Percentiles rank a stretch among this genome's conserved stretches.
Conservation (phyloP, 306 rosid genomes). For the Acacia confusa region DNA sequence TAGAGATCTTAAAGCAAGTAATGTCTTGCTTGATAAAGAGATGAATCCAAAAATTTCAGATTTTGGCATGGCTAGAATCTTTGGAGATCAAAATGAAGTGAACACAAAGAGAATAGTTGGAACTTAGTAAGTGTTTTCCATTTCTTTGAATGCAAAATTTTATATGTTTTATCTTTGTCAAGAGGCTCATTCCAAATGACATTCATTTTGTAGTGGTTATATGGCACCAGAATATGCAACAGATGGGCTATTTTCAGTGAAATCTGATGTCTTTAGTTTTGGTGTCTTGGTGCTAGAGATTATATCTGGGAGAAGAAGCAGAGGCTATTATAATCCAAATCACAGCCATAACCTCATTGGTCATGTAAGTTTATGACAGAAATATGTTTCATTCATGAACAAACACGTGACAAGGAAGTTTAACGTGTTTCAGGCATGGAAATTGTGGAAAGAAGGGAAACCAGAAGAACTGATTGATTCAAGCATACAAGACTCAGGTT, state of each 20-base stretch:
- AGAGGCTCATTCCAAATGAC: neutral
- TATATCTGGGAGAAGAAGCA: conserved; percentile 53
- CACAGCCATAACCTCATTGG: conserved; percentile 53
- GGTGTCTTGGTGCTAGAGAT: conserved; percentile 59
- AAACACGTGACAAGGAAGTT: conserved; percentile 1
- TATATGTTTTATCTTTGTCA: neutral
- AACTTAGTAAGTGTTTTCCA: conserved; percentile 53
- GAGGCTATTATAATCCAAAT: conserved; percentile 50
- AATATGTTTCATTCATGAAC: neutral
- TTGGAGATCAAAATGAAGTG: conserved; percentile 61
- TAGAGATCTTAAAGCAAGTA: conserved; percentile 67
- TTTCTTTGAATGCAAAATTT: neutral
- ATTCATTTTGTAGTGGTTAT: conserved; percentile 44
- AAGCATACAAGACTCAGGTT: conserved; percentile 32
- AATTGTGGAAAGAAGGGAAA: conserved; percentile 56
- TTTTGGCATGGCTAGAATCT: conserved; percentile 69
- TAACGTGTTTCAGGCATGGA: conserved; percentile 57
- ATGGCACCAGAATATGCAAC: conserved; percentile 77
- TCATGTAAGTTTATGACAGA: conserved; percentile 45
- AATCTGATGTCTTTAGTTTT: conserved; percentile 48
- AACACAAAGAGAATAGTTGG: conserved; percentile 68
- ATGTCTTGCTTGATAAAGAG: conserved; percentile 59
- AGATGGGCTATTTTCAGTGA: conserved; percentile 56
- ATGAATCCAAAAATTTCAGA: conserved; percentile 71
- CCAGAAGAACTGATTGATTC: conserved; percentile 49